A percentile compares a stretch with the other conserved stretches of the same genome.
Conservation (phyloP, 345 rosid genomes). For the Bruguiera parviflora region DNA sequence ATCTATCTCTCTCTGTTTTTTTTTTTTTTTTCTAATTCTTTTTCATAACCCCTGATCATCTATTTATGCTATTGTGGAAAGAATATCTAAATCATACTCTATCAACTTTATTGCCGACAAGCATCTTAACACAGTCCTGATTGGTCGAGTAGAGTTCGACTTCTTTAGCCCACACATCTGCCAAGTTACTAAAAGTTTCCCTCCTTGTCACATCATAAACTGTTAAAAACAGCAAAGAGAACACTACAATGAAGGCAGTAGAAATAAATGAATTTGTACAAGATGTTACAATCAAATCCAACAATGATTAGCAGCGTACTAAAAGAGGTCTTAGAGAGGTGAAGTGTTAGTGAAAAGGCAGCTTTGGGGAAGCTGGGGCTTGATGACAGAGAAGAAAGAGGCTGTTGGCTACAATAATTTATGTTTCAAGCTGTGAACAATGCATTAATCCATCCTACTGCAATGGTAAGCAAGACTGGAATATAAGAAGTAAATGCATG, state of each 20-base stretch:
- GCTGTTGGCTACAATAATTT: too few species aligned
- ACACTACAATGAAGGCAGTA: not conserved
- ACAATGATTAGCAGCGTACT: too few species aligned
- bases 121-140: constrained; percentile 83
- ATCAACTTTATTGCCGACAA: constrained; percentile 94
- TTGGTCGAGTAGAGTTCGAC: constrained; percentile 75
- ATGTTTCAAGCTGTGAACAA: too few species aligned
- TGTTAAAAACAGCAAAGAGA: constrained; percentile 27
- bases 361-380: too few species aligned
- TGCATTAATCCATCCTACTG: too few species aligned
- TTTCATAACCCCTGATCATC: not conserved
- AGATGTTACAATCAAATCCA: not conserved
- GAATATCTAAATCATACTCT: constrained; percentile 42
- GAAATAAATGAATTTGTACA: not conserved
- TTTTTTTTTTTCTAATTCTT: too few species aligned
- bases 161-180: constrained; percentile 94
- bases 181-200: constrained; percentile 78
- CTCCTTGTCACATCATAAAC: constrained; percentile 93
- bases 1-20: not conserved
- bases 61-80: not conserved
- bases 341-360: too few species aligned
- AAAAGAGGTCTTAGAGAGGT: too few species aligned
- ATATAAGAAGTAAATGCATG: too few species aligned
- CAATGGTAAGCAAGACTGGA: too few species aligned
- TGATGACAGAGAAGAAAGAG: too few species aligned